These are phyloP conservation scores for Chaetomium cochliodes DNA, from an alignment of 495 filamentous ascomycete genomes.

Conservation along the genomic window DNA sequence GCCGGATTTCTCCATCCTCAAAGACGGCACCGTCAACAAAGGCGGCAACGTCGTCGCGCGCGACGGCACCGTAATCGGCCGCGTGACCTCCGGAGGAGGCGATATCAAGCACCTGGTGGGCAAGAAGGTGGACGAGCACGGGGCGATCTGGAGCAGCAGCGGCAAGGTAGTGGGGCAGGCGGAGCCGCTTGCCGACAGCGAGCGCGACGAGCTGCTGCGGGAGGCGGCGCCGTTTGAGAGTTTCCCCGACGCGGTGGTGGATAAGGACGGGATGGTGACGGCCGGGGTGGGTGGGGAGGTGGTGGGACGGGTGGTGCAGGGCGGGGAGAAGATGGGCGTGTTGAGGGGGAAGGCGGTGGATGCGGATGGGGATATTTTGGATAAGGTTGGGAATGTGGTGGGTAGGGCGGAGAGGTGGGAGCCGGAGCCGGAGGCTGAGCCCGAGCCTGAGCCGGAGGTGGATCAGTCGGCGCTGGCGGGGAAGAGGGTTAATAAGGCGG, in stretches of 20 bases:
- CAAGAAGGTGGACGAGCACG: conserved; percentile 67
- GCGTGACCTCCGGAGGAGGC: conserved; percentile 67
- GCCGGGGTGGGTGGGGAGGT: conserved; percentile 58
- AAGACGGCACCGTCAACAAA: conserved; percentile 72
- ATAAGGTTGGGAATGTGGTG: conserved; percentile 74
- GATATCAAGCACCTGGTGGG: conserved; percentile 65
- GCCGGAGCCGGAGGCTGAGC: conserved; percentile 53
- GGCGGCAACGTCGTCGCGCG: conserved; percentile 69
- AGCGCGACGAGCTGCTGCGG: conserved; percentile 61
- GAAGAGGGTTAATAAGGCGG: conserved; percentile 81
- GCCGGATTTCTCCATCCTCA: conserved; percentile 73
- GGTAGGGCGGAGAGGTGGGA: conserved; percentile 80
- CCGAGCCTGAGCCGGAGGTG: conserved; percentile 48
- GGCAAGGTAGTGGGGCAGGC: conserved; percentile 72
- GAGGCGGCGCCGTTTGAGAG: conserved; percentile 72
- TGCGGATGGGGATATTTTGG: conserved; percentile 79
- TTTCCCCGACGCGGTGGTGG: conserved; percentile 66
- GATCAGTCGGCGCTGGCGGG: conserved; percentile 74
- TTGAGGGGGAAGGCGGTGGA: conserved; percentile 76
- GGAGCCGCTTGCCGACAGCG: conserved; percentile 69
- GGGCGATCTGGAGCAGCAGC: conserved; percentile 70
- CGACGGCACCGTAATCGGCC: conserved; percentile 70
- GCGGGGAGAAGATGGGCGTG: conserved; percentile 69
- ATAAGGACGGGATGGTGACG: conserved; percentile 66
- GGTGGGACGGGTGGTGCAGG: conserved; percentile 73